These are phyloP conservation scores for Aspergillus texensis DNA, from an alignment of 2,329 filamentous ascomycete genomes.

Conservation along the genomic window DNA sequence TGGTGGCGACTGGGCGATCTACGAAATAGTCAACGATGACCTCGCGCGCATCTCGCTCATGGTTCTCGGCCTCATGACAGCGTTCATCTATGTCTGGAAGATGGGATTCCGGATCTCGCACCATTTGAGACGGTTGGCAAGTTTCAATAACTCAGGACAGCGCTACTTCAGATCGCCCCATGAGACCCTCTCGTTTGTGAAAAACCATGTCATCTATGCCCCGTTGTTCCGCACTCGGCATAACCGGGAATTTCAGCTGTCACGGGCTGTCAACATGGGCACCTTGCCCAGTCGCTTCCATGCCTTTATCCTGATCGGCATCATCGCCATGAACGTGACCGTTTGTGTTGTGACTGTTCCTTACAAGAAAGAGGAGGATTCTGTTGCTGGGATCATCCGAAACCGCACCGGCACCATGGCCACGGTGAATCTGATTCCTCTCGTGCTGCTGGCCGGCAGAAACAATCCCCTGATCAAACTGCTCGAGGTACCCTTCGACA, in stretches of 20 bases:
- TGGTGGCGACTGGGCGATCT: constrained; percentile 21
- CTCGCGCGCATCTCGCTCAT: constrained; percentile 65
- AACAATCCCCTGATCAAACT: constrained; percentile 48
- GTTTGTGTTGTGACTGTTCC: constrained; percentile 54
- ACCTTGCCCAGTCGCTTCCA: constrained; percentile 52
- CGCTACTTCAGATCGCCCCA: constrained; percentile 70
- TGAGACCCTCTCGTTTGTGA: constrained; percentile 64
- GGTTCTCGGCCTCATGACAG: constrained; percentile 66
- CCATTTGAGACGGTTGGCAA: constrained; percentile 73
- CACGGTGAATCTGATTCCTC: constrained; percentile 47
- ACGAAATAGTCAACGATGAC: constrained; percentile 52
- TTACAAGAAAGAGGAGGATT: constrained; percentile 36
- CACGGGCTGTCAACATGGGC: constrained; percentile 48
- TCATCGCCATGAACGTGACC: constrained; percentile 49
- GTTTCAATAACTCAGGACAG: constrained; percentile 77
- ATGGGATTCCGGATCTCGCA: constrained; percentile 61
- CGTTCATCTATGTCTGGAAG: constrained; percentile 68
- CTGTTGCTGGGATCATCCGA: constrained; percentile 43
- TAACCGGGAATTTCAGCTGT: constrained; percentile 49
- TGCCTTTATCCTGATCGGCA: constrained; percentile 41
- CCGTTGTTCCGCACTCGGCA: constrained; percentile 48
- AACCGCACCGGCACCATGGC: constrained; percentile 48
- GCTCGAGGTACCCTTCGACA: constrained; percentile 48
- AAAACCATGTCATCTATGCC: constrained; percentile 64
- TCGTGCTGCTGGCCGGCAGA: constrained; percentile 45